A percentile compares a stretch with the other conserved stretches of the same genome.
phyloP scores from a whole-genome alignment of 1,284 basidiomycete genomes.

The Apiotrichum akiyoshidainum region DNA sequence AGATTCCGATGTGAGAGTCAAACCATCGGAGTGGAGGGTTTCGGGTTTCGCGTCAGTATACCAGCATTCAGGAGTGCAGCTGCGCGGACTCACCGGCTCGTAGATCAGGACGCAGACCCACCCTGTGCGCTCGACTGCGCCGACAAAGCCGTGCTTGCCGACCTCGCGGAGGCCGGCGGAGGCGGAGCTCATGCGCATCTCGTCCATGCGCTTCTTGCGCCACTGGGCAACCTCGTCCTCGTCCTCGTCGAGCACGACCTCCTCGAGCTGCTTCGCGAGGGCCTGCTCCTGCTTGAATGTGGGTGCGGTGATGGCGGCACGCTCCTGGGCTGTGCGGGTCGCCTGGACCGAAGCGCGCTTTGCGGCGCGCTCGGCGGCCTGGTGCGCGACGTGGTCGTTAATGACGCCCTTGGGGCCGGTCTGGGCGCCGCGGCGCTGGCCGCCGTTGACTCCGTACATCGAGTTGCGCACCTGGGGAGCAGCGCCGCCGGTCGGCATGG shows the following conservation, averaged over 20 bases:
- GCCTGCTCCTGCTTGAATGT: conserved; percentile 35
- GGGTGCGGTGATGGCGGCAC: conserved; percentile 28
- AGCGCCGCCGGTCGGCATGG: too few species aligned
- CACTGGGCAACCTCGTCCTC: conserved; percentile 16
- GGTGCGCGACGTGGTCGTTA: conserved; percentile 29
- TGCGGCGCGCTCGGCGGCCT: conserved; percentile 4
- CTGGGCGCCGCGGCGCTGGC: conserved; percentile 17
- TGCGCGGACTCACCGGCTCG: conserved; percentile 40
- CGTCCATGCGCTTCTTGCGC: conserved; percentile 10
- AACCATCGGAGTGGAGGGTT: too few species aligned
- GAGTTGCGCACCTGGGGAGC: background rate
- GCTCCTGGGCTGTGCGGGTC: conserved; percentile 22
- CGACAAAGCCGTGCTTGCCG: conserved; percentile 36
- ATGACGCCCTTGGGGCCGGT: conserved; percentile 50
- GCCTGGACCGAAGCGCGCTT: conserved; percentile 5
- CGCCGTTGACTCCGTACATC: background rate
- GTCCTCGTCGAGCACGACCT: conserved; percentile 12
- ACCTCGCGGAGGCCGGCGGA: conserved; percentile 39
- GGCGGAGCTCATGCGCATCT: conserved; percentile 6
- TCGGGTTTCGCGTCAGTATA: background rate
- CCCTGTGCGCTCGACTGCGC: conserved; percentile 39
- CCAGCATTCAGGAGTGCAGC: too few species aligned
- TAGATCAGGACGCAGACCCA: conserved; percentile 47
- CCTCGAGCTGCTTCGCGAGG: conserved; percentile 9
- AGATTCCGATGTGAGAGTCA: background rate